These are phyloP conservation scores for Tricholoma terreum DNA, from an alignment of 768 basidiomycete genomes.

Conservation along the genomic window DNA sequence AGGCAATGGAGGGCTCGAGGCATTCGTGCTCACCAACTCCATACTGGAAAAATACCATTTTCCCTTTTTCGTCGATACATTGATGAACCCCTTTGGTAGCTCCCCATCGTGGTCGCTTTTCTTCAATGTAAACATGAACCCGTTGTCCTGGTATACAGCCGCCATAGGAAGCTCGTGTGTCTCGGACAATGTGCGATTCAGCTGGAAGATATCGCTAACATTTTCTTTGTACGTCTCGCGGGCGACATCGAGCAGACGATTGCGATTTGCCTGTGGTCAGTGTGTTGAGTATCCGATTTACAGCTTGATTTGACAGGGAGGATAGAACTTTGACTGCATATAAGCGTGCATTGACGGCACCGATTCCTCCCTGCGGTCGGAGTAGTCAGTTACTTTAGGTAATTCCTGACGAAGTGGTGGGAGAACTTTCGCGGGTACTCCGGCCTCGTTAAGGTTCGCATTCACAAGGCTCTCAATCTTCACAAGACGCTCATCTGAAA, in stretches of 20 bases:
- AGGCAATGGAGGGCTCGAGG: neutral
- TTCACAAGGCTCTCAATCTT: conserved; percentile 59
- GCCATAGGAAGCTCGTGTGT: conserved; percentile 62
- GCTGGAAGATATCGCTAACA: conserved; percentile 77
- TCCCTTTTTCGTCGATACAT: conserved; percentile 61
- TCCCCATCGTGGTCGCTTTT: conserved; percentile 63
- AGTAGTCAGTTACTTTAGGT: neutral
- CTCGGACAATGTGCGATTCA: conserved; percentile 57
- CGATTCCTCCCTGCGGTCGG: conserved; percentile 59
- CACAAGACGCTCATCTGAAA: conserved; percentile 68
- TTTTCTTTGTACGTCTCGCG: conserved; percentile 95
- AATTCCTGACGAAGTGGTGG: neutral
- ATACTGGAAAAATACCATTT: conserved; percentile 76
- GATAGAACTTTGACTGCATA: conserved; percentile 71
- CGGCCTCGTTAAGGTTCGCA: conserved; percentile 71
- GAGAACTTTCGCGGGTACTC: conserved; percentile 54
- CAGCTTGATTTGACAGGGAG: neutral
- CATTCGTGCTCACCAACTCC: conserved; percentile 59
- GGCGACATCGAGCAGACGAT: conserved; percentile 88
- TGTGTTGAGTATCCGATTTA: neutral
- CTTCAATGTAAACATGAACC: conserved; percentile 71
- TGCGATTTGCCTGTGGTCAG: conserved; percentile 59
- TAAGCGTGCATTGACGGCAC: conserved; percentile 73
- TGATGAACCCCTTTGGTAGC: conserved; percentile 70
- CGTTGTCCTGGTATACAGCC: conserved; percentile 67